These are phyloP conservation scores for Talaromyces sp. DNA, from an alignment of 2,329 filamentous ascomycete species.

Conservation along the genomic window DNA sequence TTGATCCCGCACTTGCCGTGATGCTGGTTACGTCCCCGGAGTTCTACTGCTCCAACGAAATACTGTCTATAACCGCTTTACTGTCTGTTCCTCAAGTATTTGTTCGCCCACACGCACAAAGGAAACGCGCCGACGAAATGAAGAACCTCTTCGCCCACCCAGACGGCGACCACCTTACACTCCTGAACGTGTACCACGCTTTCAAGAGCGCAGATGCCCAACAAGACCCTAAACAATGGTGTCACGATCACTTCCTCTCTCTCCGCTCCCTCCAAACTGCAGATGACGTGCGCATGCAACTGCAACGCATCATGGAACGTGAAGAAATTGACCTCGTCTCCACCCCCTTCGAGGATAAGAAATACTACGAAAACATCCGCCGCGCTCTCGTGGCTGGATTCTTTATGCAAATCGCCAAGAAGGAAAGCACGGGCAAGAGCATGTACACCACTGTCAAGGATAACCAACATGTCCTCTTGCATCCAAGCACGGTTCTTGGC, in stretches of 20 bases:
- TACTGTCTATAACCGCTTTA: constrained; percentile 88
- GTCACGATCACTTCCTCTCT: constrained; percentile 93
- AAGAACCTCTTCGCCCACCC: constrained; percentile 89
- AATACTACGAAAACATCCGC: constrained; percentile 97
- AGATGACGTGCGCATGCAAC: constrained; percentile 87
- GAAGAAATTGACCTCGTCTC: constrained; percentile 81
- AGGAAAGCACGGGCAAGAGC: constrained; percentile 76
- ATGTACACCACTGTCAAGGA: constrained; percentile 96
- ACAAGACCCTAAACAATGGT: constrained; percentile 83
- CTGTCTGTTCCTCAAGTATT: constrained; percentile 95
- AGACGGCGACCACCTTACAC: constrained; percentile 91
- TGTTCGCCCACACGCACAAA: constrained; percentile 76
- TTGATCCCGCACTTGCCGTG: constrained; percentile 90
- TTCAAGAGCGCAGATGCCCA: constrained; percentile 76
- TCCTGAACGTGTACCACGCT: constrained; percentile 96
- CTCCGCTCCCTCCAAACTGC: constrained; percentile 85
- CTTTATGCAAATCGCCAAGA: constrained; percentile 99
- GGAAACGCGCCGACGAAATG: constrained; percentile 95
- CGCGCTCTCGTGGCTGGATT: constrained; percentile 89
- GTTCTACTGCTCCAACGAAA: constrained; percentile 98
- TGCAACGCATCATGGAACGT: constrained; percentile 96
- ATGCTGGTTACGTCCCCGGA: constrained; percentile 98
- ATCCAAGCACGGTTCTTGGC: constrained; percentile 85
- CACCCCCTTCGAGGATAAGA: constrained; percentile 89
- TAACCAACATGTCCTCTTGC: constrained; percentile 86